These are phyloP conservation scores for Fragaria iinumae DNA, from an alignment of 306 rosid genomes.

Conservation along the genomic window DNA sequence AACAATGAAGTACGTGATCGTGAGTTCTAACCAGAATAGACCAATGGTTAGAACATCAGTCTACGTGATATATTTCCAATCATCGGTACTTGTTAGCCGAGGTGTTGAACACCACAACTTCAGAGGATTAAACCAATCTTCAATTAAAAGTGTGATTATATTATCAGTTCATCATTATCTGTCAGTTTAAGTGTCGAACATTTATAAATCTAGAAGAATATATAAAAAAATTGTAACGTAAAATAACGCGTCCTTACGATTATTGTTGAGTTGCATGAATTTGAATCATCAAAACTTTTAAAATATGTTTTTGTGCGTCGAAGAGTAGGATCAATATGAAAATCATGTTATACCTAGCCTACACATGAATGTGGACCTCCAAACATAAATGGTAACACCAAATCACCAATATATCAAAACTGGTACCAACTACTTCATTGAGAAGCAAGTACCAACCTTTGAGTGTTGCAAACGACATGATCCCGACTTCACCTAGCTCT, in stretches of 20 bases:
- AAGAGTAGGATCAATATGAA: not conserved
- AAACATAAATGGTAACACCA: slow-evolving; percentile 1
- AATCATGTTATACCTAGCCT: not conserved
- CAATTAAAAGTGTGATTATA: too few species aligned
- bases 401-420: not conserved
- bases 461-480: not conserved
- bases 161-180: too few species aligned
- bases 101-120: not conserved
- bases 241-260: not conserved
- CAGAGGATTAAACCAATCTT: too few species aligned
- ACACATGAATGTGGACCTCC: not conserved
- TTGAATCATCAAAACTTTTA: not conserved
- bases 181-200: too few species aligned
- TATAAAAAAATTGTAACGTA: not conserved
- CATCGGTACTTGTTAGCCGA: not conserved
- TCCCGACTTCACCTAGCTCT: not conserved
- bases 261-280: not conserved
- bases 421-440: not conserved
- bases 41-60: not conserved
- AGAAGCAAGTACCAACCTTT: not conserved
- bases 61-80: too few species aligned
- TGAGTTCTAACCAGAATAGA: not conserved
- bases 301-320: not conserved
- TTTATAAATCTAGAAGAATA: not conserved
- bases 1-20: not conserved